Conservation (phyloP, 768 basidiomycete genomes). For the Termitomyces sp. region DNA sequence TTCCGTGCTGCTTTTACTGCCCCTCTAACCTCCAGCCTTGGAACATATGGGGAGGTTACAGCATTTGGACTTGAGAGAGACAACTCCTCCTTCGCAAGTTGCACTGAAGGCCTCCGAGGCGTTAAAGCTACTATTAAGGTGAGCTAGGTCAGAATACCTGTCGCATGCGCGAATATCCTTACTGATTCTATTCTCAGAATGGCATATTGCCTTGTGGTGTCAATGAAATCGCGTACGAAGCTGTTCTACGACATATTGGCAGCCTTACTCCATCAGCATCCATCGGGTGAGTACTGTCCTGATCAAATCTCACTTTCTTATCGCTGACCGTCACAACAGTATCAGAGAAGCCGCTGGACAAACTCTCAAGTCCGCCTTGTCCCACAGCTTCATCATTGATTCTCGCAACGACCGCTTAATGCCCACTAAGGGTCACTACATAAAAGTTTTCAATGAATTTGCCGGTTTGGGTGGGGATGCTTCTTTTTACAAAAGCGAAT, state of each 20-base stretch:
- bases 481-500: constrained; percentile 69
- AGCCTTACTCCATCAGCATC: constrained; percentile 74
- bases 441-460: constrained; percentile 63
- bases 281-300: constrained; percentile 54
- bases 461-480: constrained; percentile 85
- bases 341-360: constrained; percentile 84
- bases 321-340: constrained; percentile 34
- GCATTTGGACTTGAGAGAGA: constrained; percentile 79
- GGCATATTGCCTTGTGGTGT: constrained; percentile 36
- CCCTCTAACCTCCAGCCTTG: constrained; percentile 60
- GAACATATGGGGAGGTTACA: constrained; percentile 66
- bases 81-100: constrained; percentile 74
- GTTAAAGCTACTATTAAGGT: constrained; percentile 71
- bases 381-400: constrained; percentile 74
- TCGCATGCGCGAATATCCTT: constrained; percentile 17
- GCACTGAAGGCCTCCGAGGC: constrained; percentile 62
- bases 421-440: constrained; percentile 59
- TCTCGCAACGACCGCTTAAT: constrained; percentile 69
- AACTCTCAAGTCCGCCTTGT: constrained; percentile 77
- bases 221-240: constrained; percentile 87
- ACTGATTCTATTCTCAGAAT: constrained; percentile 28
- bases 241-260: constrained; percentile 71
- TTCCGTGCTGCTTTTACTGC: constrained; percentile 68
- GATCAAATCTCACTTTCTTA: background rate
- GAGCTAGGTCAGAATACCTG: constrained; percentile 50